A percentile compares a stretch with the other conserved stretches of the same genome.
Conservation (phyloP, 352 stramenopile species). For the Phytophthora crassamura region DNA sequence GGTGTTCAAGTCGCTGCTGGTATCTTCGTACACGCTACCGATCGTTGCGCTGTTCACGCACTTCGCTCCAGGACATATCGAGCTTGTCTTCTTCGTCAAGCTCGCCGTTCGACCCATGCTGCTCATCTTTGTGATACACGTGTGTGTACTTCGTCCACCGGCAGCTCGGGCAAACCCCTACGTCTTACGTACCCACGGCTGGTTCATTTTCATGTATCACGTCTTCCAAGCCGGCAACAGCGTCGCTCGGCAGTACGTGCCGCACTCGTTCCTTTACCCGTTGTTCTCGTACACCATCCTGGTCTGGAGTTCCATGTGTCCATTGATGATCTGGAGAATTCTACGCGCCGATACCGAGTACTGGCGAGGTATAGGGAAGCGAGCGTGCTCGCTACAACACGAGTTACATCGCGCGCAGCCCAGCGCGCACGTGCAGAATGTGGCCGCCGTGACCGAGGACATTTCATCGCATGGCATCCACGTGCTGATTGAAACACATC, state of each 20-base stretch:
- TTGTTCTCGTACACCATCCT: conserved; percentile 22
- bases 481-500: conserved; percentile 65
- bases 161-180: conserved; percentile 26
- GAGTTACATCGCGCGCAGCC: not conserved
- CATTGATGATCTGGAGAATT: conserved; percentile 48
- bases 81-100: conserved; percentile 29
- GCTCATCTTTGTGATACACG: conserved; percentile 32
- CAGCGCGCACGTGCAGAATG: conserved; percentile 7
- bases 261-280: conserved; percentile 14
- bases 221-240: conserved; percentile 26
- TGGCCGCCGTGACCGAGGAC: conserved; percentile 30
- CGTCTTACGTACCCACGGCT: conserved; percentile 37
- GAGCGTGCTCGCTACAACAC: conserved; percentile 35
- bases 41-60: conserved; percentile 28
- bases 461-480: conserved; percentile 56
- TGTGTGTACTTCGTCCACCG: conserved; percentile 33
- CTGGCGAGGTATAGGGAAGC: conserved; percentile 45
- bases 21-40: conserved; percentile 50
- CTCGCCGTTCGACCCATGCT: conserved; percentile 22
- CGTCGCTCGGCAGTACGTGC: conserved; percentile 10
- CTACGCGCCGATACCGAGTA: conserved; percentile 53
- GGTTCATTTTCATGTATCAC: conserved; percentile 36
- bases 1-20: conserved; percentile 35
- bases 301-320: conserved; percentile 37
- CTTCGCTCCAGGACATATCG: not conserved